These are phyloP conservation scores for Tagetes patula DNA, from an alignment of 129 eudicot genomes.

Conservation along the genomic window DNA sequence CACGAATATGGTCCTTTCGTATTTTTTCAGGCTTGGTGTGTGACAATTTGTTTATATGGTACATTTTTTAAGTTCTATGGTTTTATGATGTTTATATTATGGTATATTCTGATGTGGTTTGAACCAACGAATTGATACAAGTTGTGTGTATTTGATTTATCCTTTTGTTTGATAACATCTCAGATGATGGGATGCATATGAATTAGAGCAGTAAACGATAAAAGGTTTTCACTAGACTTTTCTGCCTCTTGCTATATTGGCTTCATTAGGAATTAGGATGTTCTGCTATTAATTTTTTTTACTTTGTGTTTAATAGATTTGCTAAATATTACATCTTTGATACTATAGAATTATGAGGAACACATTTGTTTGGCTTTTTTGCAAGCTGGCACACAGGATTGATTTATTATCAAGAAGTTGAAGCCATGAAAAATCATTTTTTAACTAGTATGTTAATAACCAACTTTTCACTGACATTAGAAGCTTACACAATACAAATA, in stretches of 20 bases:
- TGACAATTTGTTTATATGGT: slow-evolving; percentile 25
- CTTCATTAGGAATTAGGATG: neutral
- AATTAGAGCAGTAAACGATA: neutral
- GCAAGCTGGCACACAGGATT: neutral
- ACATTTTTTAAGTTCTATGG: slow-evolving; percentile 15
- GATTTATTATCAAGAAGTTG: neutral
- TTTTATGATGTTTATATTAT: slow-evolving; percentile 6
- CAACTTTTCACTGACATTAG: neutral
- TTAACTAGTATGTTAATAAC: neutral
- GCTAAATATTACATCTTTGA: neutral
- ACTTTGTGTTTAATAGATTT: neutral
- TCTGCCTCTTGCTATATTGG: neutral
- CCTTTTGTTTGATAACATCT: neutral
- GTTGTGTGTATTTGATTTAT: neutral
- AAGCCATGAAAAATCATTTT: neutral
- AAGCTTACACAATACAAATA: neutral
- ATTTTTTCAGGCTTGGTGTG: slow-evolving; percentile 85
- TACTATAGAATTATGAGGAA: neutral
- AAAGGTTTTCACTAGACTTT: neutral
- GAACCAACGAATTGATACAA: neutral
- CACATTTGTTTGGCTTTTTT: neutral
- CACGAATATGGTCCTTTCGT: slow-evolving; percentile 65
- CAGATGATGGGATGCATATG: neutral
- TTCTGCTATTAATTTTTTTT: neutral
- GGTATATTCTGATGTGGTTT: neutral